These are phyloP conservation scores for Jaltomata sinuosa DNA, from an alignment of 257 asterid species.

Conservation along the genomic window DNA sequence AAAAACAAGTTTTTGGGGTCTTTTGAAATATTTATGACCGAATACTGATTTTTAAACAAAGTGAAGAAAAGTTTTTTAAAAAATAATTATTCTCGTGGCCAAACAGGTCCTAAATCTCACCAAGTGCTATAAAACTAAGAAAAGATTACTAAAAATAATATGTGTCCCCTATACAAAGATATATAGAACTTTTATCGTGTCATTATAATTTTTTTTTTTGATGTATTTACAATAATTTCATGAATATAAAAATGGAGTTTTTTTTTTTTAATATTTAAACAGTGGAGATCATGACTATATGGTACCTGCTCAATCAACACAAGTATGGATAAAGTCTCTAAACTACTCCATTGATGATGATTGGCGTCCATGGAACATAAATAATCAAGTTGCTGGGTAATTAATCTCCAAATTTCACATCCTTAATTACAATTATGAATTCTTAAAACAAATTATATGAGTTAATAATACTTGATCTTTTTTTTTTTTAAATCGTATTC, in stretches of 20 bases:
- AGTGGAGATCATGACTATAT: slow-evolving; percentile 9
- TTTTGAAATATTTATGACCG: no score
- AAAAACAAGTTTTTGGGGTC: no score
- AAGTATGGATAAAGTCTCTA: slow-evolving; percentile 33
- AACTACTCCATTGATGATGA: slow-evolving; percentile 25
- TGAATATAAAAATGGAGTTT: not conserved
- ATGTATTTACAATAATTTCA: not conserved
- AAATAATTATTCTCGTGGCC: no score
- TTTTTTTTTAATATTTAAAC: not conserved
- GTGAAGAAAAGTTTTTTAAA: no score
- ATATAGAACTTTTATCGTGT: not conserved
- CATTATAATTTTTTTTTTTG: not conserved
- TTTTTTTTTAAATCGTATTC: not conserved
- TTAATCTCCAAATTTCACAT: not conserved
- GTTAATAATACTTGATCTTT: not conserved
- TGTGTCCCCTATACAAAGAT: not conserved
- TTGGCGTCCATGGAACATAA: slow-evolving; percentile 30
- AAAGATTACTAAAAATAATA: no score
- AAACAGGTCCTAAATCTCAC: no score
- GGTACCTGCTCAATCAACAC: slow-evolving; percentile 23
- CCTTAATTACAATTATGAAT: not conserved
- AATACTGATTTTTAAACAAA: no score
- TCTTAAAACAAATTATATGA: not conserved
- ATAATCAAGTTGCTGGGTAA: slow-evolving; percentile 29
- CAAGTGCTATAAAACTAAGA: no score